Evolutionary conservation across 768 basidiomycete species (phyloP).

Genomic region (Rhizopogon sp.): DNA sequence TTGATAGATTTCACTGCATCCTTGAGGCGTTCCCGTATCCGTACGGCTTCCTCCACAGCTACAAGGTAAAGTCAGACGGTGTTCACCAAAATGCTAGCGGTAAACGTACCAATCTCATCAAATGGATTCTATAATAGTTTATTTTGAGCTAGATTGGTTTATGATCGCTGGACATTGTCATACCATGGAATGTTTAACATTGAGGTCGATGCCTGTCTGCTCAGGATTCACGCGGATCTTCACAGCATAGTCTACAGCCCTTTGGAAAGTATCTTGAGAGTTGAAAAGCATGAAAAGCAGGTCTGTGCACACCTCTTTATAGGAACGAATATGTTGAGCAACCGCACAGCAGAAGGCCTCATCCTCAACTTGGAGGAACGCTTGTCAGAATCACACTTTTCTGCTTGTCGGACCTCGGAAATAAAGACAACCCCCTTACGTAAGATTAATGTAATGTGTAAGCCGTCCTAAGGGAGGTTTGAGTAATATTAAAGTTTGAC

Average conservation of each 20-base stretch:
- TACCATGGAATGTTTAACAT: constrained; percentile 99
- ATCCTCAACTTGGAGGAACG: constrained; percentile 34
- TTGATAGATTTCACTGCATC: constrained; percentile 80
- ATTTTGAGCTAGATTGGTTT: neutral
- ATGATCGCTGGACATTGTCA: constrained; percentile 15
- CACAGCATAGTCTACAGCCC: constrained; percentile 94
- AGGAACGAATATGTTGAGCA: constrained; percentile 90
- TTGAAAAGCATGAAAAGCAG: neutral
- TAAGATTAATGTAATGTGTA: no score
- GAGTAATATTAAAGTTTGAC: no score
- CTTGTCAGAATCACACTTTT: neutral
- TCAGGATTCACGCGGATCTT: constrained; percentile 96
- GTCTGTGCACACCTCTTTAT: constrained; percentile 69
- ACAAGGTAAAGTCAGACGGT: neutral
- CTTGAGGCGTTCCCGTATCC: constrained; percentile 82
- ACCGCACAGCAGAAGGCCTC: constrained; percentile 66
- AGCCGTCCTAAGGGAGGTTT: no score
- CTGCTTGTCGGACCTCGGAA: constrained; percentile 2
- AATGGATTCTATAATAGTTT: constrained; percentile 76
- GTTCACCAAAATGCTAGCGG: neutral
- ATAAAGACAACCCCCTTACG: no score
- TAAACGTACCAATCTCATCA: constrained; percentile 86
- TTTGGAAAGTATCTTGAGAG: constrained; percentile 23
- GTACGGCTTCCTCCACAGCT: constrained; percentile 98
- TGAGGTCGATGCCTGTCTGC: constrained; percentile 93